A percentile compares a stretch with the other conserved stretches of the same genome.
phyloP scores from a whole-genome alignment of 345 rosid species.

The Citrus trifoliata region DNA sequence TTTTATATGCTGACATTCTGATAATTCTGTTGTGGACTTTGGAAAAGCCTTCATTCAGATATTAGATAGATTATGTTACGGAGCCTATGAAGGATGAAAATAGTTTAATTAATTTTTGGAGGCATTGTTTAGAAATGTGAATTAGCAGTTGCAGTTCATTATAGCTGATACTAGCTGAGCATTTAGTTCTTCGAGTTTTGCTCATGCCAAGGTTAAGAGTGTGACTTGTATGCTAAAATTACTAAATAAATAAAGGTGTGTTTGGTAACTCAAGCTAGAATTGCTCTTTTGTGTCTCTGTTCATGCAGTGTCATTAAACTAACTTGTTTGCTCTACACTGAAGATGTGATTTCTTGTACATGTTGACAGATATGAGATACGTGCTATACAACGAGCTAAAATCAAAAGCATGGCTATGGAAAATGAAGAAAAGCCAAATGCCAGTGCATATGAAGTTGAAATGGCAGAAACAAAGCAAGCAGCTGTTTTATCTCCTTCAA shows the following conservation, averaged over 20 bases:
- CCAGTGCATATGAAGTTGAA: constrained; percentile 46
- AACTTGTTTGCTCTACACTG: not conserved
- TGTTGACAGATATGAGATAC: constrained; percentile 48
- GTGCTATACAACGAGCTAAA: constrained; percentile 37
- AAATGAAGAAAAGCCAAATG: constrained; percentile 26
- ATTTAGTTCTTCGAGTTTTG: not conserved
- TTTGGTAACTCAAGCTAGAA: not conserved
- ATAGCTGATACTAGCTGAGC: not conserved
- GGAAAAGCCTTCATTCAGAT: too few species aligned
- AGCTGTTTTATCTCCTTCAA: constrained; percentile 22
- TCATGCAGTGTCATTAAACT: not conserved
- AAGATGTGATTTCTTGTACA: not conserved
- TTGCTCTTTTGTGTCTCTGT: not conserved
- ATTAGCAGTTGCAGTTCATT: not conserved
- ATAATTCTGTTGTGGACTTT: too few species aligned
- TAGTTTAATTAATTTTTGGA: not conserved
- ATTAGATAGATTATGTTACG: too few species aligned
- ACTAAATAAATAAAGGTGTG: not conserved
- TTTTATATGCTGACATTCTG: not conserved
- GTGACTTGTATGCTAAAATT: not conserved
- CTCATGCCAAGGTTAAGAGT: not conserved
- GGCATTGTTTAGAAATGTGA: not conserved
- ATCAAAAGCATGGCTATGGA: constrained; percentile 33
- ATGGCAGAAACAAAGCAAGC: constrained; percentile 49
- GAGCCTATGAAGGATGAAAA: not conserved